Percentiles rank a stretch among this genome's conserved stretches.
Conservation (phyloP, 306 rosid species). For the Amphicarpaea edgeworthii region DNA sequence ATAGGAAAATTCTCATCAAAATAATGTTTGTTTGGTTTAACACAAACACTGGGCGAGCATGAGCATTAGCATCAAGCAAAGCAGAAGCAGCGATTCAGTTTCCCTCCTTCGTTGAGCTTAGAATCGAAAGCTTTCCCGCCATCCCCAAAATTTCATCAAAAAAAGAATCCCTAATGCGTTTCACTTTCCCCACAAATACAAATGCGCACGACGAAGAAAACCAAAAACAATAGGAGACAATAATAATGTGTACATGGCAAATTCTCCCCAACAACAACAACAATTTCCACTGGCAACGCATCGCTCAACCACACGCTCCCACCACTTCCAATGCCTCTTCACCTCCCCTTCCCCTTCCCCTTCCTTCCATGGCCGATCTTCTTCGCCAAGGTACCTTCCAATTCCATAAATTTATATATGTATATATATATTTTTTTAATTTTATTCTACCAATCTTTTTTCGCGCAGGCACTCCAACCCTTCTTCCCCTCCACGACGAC, state of each 20-base stretch:
- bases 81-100: too few relatives aligned
- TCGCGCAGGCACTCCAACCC: neutral
- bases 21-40: too few relatives aligned
- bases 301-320: neutral
- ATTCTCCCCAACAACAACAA: slow-evolving; percentile 33
- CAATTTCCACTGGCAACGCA: slow-evolving; percentile 42
- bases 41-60: too few relatives aligned
- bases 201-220: neutral
- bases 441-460: neutral
- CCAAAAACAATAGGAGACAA: too few relatives aligned
- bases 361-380: slow-evolving; percentile 45
- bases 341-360: slow-evolving; percentile 17
- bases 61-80: too few relatives aligned
- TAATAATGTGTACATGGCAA: slow-evolving; percentile 46
- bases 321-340: slow-evolving; percentile 7
- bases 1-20: too few relatives aligned
- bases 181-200: neutral
- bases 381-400: slow-evolving; percentile 36
- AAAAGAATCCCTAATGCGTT: neutral
- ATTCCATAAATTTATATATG: too few relatives aligned
- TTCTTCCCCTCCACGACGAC: neutral
- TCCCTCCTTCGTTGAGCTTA: neutral
- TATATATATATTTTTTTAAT: neutral
- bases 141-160: neutral
- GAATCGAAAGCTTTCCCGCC: neutral